Conservation (phyloP, 1,284 basidiomycete species). For the Tilletia setariae region DNA sequence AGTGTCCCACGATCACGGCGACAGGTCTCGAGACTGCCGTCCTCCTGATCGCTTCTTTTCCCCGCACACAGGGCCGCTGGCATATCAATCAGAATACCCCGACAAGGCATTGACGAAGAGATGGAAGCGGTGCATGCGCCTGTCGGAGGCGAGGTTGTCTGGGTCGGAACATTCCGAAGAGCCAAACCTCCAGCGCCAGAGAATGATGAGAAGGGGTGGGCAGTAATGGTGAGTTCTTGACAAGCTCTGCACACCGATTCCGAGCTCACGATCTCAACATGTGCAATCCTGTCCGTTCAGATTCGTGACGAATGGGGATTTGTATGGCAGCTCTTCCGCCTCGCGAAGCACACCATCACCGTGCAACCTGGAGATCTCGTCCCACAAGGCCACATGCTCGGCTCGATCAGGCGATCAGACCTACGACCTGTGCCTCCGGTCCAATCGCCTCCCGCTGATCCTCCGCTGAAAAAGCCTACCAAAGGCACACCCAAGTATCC, state of each 20-base stretch:
- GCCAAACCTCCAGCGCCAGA: conserved; percentile 27
- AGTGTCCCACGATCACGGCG: conserved; percentile 26
- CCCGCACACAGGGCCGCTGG: conserved; percentile 17
- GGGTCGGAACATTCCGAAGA: conserved; percentile 31
- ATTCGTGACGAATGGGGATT: conserved; percentile 44
- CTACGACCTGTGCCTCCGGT: conserved; percentile 28
- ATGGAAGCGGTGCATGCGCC: conserved; percentile 38
- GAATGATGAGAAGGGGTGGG: conserved; percentile 38
- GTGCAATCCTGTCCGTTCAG: not conserved
- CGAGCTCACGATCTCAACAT: not conserved
- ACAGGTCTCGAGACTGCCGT: too few relatives aligned
- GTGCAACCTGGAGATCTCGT: conserved; percentile 31
- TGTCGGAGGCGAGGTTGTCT: conserved; percentile 41
- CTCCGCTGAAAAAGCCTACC: conserved; percentile 24
- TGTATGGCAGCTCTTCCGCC: conserved; percentile 42
- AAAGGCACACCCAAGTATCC: conserved; percentile 34
- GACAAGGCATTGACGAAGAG: conserved; percentile 18
- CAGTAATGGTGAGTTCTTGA: conserved; percentile 25
- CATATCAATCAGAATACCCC: conserved; percentile 18
- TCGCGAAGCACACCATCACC: conserved; percentile 24
- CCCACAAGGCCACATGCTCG: conserved; percentile 34
- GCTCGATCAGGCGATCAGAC: conserved; percentile 27
- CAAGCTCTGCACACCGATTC: not conserved
- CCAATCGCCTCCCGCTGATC: conserved; percentile 35
- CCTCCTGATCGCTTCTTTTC: too few relatives aligned